Conservation (phyloP, 2,329 filamentous ascomycete genomes). For the Coniochaeta hoffmannii region DNA sequence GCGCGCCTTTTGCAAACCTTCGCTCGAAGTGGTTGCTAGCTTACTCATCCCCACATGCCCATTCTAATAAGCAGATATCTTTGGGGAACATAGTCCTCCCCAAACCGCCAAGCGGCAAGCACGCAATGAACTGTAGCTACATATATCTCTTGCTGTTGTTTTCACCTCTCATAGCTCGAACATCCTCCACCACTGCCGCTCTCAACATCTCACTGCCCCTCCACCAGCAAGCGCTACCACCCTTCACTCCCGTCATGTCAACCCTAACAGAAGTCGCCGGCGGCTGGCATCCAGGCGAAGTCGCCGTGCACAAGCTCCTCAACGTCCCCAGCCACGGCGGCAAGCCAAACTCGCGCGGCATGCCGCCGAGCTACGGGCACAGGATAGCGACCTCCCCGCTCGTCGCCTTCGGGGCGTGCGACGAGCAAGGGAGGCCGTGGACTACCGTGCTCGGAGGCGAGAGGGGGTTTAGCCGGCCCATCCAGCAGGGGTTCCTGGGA, state of each 20-base stretch:
- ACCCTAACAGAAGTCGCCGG: constrained; percentile 13
- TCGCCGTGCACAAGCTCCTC: constrained; percentile 55
- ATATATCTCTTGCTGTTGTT: background rate
- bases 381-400: constrained; percentile 58
- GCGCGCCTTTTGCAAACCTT: background rate
- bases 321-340: constrained; percentile 40
- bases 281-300: constrained; percentile 60
- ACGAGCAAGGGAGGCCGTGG: constrained; percentile 61
- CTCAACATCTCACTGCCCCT: background rate
- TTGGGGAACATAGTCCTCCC: no score
- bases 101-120: background rate
- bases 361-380: constrained; percentile 49
- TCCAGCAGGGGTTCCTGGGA: constrained; percentile 58
- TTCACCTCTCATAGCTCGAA: background rate
- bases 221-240: background rate
- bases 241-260: constrained; percentile 5
- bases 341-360: constrained; percentile 61
- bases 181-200: background rate
- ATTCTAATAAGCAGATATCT: no score
- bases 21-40: no score
- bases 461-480: constrained; percentile 55
- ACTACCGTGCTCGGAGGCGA: constrained; percentile 72
- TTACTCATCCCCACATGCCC: no score
- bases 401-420: constrained; percentile 66
- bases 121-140: background rate